Base-by-base conservation (phyloP, 176 grass and related monocot genomes). In the Avena atlantica region DNA sequence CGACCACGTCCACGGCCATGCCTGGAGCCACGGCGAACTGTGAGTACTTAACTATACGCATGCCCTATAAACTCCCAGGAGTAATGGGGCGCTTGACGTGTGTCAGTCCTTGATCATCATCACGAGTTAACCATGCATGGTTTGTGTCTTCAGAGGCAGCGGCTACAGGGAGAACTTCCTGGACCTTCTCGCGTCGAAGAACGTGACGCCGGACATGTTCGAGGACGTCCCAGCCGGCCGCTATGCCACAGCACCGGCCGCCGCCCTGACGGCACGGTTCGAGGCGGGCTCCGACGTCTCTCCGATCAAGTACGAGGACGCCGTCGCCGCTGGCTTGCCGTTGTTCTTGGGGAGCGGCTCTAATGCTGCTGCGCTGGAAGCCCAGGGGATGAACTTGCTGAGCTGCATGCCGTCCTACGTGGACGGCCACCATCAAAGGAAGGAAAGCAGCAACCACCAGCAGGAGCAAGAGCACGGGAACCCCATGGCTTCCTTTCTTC, bases 151-250 rank as follows among this genome's bases (percentile, higher is more conserved):
- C 89, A 85, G 86, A 69, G 81, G 31, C 85, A 60, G 37, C 45
- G 78, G 67, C 70, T 91, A 91, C 77, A 91, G 61, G 69, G 89
- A 91, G 81, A 91, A 98, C 84, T 92, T 95, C 73, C 88, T 98
- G 5, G 93, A 94, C 12, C 93, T 93, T 71, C 93, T 95, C 40
- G 84, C 80, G 21, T 83, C 91, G 24, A 91, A 97, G 84, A 88
- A 80, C 77, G 68, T 90, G 71, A 85, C 87, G 13, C 80, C 76
- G 23, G 87, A 89, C 37, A 83, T 87, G 84, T 87, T 89, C 60
- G 87, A 84, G 47, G 84, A 89, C 40, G 84, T 84, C 40, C 87
- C 76, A 1, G 60, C 66, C 9, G 50, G 69, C 19, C 88, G 70
- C 47, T 87, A 90, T 47, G 76, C 36, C 20, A 12, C 60, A 6